These are phyloP conservation scores for Geum urbanum DNA, from an alignment of 306 rosid species.

Conservation along the genomic window DNA sequence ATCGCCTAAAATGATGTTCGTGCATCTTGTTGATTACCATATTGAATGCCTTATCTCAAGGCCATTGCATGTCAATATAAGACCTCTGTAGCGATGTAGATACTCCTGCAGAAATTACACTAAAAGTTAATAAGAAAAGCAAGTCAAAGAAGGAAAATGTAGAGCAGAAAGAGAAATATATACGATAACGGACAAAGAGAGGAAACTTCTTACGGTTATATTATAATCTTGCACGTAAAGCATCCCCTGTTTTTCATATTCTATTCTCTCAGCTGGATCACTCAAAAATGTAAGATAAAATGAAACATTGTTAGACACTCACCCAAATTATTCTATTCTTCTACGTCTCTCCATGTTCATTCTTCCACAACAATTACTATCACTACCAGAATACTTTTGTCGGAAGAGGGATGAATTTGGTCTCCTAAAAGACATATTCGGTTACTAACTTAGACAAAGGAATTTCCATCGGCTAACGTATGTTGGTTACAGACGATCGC, in stretches of 20 bases:
- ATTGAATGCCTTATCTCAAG: conserved; percentile 82
- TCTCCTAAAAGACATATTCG: no score
- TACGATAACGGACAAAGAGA: not conserved
- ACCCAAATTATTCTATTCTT: not conserved
- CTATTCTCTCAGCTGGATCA: conserved; percentile 81
- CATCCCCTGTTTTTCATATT: conserved; percentile 85
- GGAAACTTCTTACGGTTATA: conserved; percentile 58
- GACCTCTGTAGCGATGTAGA: conserved; percentile 91
- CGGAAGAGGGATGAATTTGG: no score
- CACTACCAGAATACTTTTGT: no score
- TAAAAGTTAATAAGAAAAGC: not conserved
- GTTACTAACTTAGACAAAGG: no score
- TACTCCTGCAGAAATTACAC: conserved; percentile 60
- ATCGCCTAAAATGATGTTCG: conserved; percentile 31
- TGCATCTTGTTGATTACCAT: conserved; percentile 42
- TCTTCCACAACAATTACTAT: conserved; percentile 1
- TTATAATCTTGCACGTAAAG: conserved; percentile 65
- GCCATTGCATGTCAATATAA: conserved; percentile 95
- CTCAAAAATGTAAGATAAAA: conserved; percentile 67
- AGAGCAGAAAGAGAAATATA: not conserved
- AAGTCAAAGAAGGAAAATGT: not conserved
- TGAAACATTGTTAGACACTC: conserved; percentile 27
- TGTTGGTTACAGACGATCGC: no score
- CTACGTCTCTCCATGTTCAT: not conserved
- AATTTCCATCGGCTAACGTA: no score